Base-by-base conservation (phyloP, 371 early-diverging fungal genomes). In the Astathelohania contejeani region DNA sequence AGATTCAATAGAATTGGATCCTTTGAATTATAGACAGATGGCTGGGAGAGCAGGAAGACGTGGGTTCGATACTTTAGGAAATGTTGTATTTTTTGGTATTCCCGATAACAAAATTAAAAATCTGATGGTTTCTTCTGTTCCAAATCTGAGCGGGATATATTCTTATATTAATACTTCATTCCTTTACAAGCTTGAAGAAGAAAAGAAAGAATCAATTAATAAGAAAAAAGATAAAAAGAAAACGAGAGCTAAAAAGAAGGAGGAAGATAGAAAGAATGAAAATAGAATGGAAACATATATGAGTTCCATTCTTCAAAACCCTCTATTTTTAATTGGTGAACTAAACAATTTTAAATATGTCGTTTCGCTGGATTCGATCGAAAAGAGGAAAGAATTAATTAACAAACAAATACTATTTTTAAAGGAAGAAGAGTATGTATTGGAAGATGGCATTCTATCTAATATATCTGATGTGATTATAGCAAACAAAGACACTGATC, bases 31-130 rank as follows among this genome's bases (percentile, higher is more conserved):
- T 58, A 72, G 74, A 59, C 79, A 79, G 58, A 75, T 74, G 67
- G 69, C 77, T 18, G 80, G 80, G 10, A 60, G 80, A 60, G 79
- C 79, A 49, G 80, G 80, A 23, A 58, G 80, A 57, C 65, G 80
- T 66, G 79, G 79, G 2, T 80, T 75, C 63, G 80, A 80, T 60
- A 65, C 69, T 2, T 53, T 74, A 10, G 80, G 80, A 9, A 72
- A 79, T 67, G 78, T 80, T 9, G 71, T 80, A 10, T 80, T 80
- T 56, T 72, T 61, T 39, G 71, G 71, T 14, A 68, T 73, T 7
- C 56, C 66, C 2, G 51, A 58, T 20, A 45, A 60, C 14, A 59
- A 66, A 47, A 56, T 73, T 18, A 55, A 71, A 42, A 73, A 66
- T 56, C 62, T 73, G 19, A 56, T 80, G 51, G 69, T 69, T 7